Base-by-base conservation (phyloP, 306 rosid genomes). In the Herpetospermum pedunculosum region DNA sequence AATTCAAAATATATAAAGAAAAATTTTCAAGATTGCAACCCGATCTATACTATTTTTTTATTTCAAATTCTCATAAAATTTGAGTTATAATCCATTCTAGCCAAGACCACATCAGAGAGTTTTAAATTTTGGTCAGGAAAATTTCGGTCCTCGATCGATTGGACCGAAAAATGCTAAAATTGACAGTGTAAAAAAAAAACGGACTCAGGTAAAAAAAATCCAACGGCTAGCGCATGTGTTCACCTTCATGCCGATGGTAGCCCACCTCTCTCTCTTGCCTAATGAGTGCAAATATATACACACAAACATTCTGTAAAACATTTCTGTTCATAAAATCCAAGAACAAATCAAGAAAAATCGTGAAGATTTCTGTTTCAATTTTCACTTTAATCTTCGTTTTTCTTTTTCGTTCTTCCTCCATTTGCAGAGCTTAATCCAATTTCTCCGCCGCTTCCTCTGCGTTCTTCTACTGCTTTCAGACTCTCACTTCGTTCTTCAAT, bases 201-300 rank as follows among this genome's bases (percentile, higher is more conserved):
- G n/a, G n/a, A n/a, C n/a, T n/a, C n/a, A n/a, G n/a, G n/a, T n/a
- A n/a, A n/a, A n/a, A n/a, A n/a, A n/a, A 47, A 64, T 37, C 71
- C 28, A 64, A 64, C 71, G 71, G 71, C 32, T 32, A 64, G 71
- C 71, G 71, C 71, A 64, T 64, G 71, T 49, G 32, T 64, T 64
- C 71, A 37, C 71, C 48, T 64, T 64, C 71, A 64, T 64, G 49
- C 18, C 48, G 49, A 64, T 64, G n/a, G 71, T 55, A 55, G 62
- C 62, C 60, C 60, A 54, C 60, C 6, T 23, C 30, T 10, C 15
- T 32, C 26, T 32, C 44, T 30, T 32, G 25, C 25, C 69, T 18
- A 60, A 18, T n/a, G 28, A 35, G 70, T 62, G 46, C 70, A 62
- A 34, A 60, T 32, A 35, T 34, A 35, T 32, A 60, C 69, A 59